Base-by-base conservation (phyloP, 306 rosid genomes). In the Sechiopsis laciniata region DNA sequence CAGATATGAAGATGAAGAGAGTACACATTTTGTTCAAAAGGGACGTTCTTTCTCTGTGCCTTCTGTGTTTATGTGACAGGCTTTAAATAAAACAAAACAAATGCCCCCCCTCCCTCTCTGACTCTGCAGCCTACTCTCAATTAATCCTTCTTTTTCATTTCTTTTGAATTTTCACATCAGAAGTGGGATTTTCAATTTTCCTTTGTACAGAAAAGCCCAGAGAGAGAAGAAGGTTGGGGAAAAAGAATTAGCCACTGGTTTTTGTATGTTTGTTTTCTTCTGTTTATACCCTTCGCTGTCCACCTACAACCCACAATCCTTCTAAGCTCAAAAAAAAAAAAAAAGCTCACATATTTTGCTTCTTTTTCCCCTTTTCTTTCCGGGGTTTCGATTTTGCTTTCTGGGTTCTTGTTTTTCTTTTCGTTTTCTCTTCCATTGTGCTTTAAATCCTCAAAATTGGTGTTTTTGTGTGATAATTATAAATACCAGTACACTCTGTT, bases 361-460 rank as follows among this genome's bases (percentile, higher is more conserved):
- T 68, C n/a, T 48, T 45, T 26, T 17, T 52, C 51, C 51, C 51
- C 2, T 8, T 0, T 82, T 80, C 76, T 80, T 81, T 51, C 80
- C 84, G 73, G 80, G 84, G 80, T 73, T 42, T 73, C 67, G 65
- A 52, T 74, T 66, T 72, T 32, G 16, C 22, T 51, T 51, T 51
- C 12, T 55, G 48, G 48, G 48, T 42, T 42, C 48, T 42, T 55
- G n/a, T 68, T 45, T 42, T 42, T 12, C 22, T 4, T 3, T 13
- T 59, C 21, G 29, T 59, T 24, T 6, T 6, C 40, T 56, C 42
- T 7, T 26, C 84, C 2, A 8, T 42, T 42, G 48, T 42, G 48
- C 8, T 42, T 42, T 8, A 42, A 42, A 42, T 26, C 84, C 89
- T 88, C 88, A 85, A 85, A 88, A 87, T 85, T 90, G 81, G 87